phyloP scores from a whole-genome alignment of 306 rosid species.

The Senna siamea region DNA sequence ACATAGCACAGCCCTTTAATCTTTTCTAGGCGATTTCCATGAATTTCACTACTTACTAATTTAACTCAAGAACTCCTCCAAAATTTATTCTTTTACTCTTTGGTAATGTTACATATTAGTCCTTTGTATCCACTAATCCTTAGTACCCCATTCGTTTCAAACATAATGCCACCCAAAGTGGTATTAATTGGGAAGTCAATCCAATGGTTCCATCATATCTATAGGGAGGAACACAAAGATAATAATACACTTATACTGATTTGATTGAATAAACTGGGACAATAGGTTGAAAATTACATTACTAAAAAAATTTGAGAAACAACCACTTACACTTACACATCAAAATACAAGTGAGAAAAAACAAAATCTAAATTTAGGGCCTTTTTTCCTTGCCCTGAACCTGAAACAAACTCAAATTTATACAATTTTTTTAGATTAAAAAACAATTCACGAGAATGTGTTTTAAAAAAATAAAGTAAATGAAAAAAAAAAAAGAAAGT shows the following conservation, averaged over 20 bases:
- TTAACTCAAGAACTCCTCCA: too few relatives aligned
- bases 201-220: background rate
- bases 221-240: background rate
- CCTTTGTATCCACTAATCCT: too few relatives aligned
- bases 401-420: conserved; percentile 42
- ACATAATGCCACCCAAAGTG: background rate
- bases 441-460: conserved; percentile 7
- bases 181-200: background rate
- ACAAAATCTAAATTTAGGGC: conserved; percentile 30
- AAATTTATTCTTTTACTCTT: too few relatives aligned
- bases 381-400: conserved; percentile 38
- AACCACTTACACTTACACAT: conserved; percentile 51
- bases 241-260: background rate
- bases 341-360: conserved; percentile 10
- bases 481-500: background rate
- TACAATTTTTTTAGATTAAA: background rate
- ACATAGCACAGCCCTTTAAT: too few relatives aligned
- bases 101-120: too few relatives aligned
- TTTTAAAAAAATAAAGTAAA: conserved; percentile 8
- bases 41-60: too few relatives aligned
- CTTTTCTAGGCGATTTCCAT: too few relatives aligned
- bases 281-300: conserved; percentile 40
- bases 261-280: conserved; percentile 17
- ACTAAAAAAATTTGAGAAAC: conserved; percentile 28
- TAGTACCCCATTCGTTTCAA: too few relatives aligned